phyloP scores from a whole-genome alignment of 768 basidiomycete genomes.

The Strobilomyces dryophilus region DNA sequence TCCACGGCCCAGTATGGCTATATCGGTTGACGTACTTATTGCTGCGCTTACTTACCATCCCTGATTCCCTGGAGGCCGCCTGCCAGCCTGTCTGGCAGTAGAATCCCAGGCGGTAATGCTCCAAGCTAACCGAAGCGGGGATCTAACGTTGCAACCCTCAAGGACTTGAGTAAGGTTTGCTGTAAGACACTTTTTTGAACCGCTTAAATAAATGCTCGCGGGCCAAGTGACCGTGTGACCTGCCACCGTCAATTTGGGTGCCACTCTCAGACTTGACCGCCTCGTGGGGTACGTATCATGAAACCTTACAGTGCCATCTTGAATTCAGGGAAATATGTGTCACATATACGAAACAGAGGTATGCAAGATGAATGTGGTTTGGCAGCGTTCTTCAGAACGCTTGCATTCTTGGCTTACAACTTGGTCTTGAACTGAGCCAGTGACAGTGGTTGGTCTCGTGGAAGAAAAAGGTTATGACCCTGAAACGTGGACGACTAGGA shows the following conservation, averaged over 20 bases:
- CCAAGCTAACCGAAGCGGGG: not conserved
- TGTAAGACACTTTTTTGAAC: not conserved
- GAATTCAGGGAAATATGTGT: not conserved
- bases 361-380: not conserved
- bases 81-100: too few species aligned
- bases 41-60: not conserved
- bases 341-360: not conserved
- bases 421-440: conserved; percentile 26
- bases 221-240: not conserved
- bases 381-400: not conserved
- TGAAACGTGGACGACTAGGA: not conserved
- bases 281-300: not conserved
- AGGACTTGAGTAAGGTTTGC: not conserved
- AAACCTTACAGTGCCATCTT: not conserved
- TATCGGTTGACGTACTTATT: not conserved
- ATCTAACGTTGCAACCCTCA: not conserved
- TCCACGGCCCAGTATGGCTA: not conserved
- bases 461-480: not conserved
- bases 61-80: not conserved
- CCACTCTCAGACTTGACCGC: not conserved
- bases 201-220: not conserved
- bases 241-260: not conserved
- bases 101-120: too few species aligned
- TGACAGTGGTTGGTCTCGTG: conserved; percentile 29
- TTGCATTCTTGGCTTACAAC: conserved; percentile 4